Evolutionary conservation across 163 green algal genomes (phyloP).

Genomic region (Trebouxiophyceae sp.): DNA sequence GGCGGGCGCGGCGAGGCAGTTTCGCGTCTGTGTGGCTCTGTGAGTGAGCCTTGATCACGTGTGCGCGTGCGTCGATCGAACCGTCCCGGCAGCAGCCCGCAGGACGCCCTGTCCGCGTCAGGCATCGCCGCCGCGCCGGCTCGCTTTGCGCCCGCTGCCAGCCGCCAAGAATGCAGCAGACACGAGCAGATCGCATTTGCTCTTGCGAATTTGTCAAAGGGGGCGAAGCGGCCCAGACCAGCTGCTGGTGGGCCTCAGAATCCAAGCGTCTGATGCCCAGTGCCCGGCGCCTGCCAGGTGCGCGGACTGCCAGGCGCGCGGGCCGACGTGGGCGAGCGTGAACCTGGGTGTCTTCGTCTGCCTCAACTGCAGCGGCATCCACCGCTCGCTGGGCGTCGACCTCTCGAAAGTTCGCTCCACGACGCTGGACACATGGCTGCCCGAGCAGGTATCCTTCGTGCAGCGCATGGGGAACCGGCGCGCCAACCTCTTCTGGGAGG

Average conservation of each 20-base stretch:
- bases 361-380: conserved; percentile 81
- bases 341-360: conserved; percentile 96
- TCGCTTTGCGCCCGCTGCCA: too few species aligned
- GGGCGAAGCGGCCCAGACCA: not conserved
- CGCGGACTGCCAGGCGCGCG: conserved; percentile 72
- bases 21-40: not conserved
- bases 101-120: too few species aligned
- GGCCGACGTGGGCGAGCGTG: conserved; percentile 84
- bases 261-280: not conserved
- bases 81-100: too few species aligned
- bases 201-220: not conserved
- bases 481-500: conserved; percentile 90
- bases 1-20: not conserved
- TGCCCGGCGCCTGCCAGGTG: conserved; percentile 27
- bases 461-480: conserved; percentile 82
- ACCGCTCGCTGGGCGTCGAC: conserved; percentile 81
- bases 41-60: not conserved
- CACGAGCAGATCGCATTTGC: too few species aligned
- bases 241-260: not conserved
- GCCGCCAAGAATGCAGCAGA: too few species aligned
- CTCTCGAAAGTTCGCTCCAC: conserved; percentile 91
- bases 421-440: conserved; percentile 97
- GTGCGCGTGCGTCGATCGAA: not conserved
- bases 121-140: too few species aligned
- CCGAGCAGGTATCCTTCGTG: conserved; percentile 90